phyloP scores from a whole-genome alignment of 1,284 basidiomycete genomes.

The Austroboletus niveus region DNA sequence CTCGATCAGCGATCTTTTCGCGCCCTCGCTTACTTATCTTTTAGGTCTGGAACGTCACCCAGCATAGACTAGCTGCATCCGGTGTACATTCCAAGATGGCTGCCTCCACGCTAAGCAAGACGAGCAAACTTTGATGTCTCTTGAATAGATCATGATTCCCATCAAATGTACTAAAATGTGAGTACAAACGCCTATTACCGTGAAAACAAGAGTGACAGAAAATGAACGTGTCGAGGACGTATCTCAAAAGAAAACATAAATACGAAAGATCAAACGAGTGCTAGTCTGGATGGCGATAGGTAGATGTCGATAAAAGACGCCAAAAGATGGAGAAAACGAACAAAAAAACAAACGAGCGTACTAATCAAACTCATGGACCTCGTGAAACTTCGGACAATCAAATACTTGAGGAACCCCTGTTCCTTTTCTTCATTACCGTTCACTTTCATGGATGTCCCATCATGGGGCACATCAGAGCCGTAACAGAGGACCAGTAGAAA shows the following conservation, averaged over 20 bases:
- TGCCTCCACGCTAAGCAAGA: conserved; percentile 17
- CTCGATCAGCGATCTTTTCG: not conserved
- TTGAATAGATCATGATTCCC: conserved; percentile 7
- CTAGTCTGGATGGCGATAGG: not conserved
- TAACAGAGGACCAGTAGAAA: conserved; percentile 21
- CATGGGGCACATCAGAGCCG: conserved; percentile 10
- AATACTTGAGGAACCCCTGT: conserved; percentile 1
- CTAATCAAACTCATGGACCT: conserved; percentile 5
- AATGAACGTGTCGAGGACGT: conserved; percentile 8
- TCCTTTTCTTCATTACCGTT: not conserved
- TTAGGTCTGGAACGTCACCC: conserved; percentile 39
- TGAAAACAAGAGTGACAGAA: conserved; percentile 2
- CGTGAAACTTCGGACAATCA: not conserved
- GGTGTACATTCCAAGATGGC: conserved; percentile 40
- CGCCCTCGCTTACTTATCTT: not conserved
- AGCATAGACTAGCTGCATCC: conserved; percentile 34
- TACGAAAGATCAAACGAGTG: not conserved
- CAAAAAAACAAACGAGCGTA: conserved; percentile 13
- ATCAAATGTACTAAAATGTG: conserved; percentile 5
- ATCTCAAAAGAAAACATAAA: not conserved
- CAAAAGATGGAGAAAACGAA: conserved; percentile 5
- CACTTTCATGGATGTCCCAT: conserved; percentile 5
- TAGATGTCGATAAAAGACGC: conserved; percentile 4
- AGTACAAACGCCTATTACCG: conserved; percentile 9
- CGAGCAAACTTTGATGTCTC: conserved; percentile 22